Conservation (phyloP, 805 yeast species). For the Yarrowia sp. region DNA sequence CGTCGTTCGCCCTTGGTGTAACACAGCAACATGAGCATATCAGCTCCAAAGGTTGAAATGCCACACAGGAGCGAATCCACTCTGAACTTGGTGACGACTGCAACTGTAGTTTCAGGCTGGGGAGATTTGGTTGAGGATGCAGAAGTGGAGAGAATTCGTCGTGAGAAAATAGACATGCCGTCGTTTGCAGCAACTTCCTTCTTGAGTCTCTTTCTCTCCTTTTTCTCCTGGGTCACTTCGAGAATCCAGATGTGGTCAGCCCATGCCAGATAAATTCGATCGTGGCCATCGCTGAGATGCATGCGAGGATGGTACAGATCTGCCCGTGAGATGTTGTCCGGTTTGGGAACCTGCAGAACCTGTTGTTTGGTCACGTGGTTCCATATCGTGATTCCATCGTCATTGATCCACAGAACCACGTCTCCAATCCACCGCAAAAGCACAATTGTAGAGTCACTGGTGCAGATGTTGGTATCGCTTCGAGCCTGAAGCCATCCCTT, state of each 20-base stretch:
- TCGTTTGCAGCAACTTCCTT: slow-evolving; percentile 2
- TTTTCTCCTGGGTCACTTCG: slow-evolving; percentile 53
- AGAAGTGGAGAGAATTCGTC: slow-evolving; percentile 40
- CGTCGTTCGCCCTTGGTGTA: slow-evolving; percentile 53
- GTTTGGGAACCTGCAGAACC: slow-evolving; percentile 62
- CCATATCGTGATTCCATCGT: slow-evolving; percentile 73
- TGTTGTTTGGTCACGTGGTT: slow-evolving; percentile 60
- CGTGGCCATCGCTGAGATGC: slow-evolving; percentile 66
- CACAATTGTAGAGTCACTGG: slow-evolving; percentile 68
- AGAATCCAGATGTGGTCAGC: slow-evolving; percentile 76
- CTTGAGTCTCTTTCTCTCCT: background rate
- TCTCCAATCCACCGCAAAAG: slow-evolving; percentile 69
- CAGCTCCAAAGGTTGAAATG: slow-evolving; percentile 75
- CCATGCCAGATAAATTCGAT: slow-evolving; percentile 76
- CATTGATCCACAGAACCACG: slow-evolving; percentile 82
- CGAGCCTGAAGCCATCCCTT: slow-evolving; percentile 89
- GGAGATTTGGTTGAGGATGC: slow-evolving; percentile 40
- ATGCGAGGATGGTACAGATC: slow-evolving; percentile 86
- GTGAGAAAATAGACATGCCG: slow-evolving; percentile 38
- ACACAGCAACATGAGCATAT: slow-evolving; percentile 67
- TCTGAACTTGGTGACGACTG: slow-evolving; percentile 52
- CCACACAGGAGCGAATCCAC: slow-evolving; percentile 72
- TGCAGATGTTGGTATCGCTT: slow-evolving; percentile 66
- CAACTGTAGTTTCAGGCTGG: slow-evolving; percentile 44
- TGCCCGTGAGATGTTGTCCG: slow-evolving; percentile 64